Conservation (phyloP, 2,329 filamentous ascomycete genomes). For the Kalmusia sp. region DNA sequence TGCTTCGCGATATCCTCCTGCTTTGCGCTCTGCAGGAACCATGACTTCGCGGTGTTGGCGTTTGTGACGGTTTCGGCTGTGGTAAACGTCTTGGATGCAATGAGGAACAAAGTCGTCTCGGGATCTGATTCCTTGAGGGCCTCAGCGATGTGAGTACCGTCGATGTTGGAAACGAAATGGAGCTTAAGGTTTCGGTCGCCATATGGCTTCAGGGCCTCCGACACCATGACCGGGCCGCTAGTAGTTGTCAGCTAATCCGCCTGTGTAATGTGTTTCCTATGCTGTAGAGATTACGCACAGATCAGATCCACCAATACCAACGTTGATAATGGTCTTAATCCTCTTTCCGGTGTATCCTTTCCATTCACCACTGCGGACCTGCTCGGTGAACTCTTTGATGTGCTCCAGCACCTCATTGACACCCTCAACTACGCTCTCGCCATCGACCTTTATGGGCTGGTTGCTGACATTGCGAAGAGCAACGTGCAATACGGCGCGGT, state of each 20-base stretch:
- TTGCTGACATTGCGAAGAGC: constrained; percentile 90
- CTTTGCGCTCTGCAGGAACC: constrained; percentile 90
- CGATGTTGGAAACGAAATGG: constrained; percentile 99
- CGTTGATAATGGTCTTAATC: constrained; percentile 94
- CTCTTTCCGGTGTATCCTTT: constrained; percentile 98
- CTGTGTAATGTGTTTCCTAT: background rate
- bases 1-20: constrained; percentile 90
- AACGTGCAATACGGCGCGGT: constrained; percentile 93
- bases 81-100: constrained; percentile 99
- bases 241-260: constrained; percentile 29
- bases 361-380: constrained; percentile 93
- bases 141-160: constrained; percentile 97
- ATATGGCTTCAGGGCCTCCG: constrained; percentile 95
- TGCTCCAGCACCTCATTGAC: constrained; percentile 92
- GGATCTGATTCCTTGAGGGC: constrained; percentile 87
- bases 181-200: constrained; percentile 84
- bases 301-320: constrained; percentile 97
- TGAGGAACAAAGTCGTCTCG: constrained; percentile 97
- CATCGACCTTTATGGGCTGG: constrained; percentile 83
- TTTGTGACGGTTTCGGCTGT: constrained; percentile 97
- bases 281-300: constrained; percentile 68
- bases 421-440: constrained; percentile 91
- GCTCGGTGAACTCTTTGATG: constrained; percentile 98
- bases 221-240: constrained; percentile 97
- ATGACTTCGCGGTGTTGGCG: constrained; percentile 93